Evolutionary conservation across 1,139 yeast genomes (phyloP), one percentile per base, ranked within the genome.

Genomic region (Pichia sp.): DNA sequence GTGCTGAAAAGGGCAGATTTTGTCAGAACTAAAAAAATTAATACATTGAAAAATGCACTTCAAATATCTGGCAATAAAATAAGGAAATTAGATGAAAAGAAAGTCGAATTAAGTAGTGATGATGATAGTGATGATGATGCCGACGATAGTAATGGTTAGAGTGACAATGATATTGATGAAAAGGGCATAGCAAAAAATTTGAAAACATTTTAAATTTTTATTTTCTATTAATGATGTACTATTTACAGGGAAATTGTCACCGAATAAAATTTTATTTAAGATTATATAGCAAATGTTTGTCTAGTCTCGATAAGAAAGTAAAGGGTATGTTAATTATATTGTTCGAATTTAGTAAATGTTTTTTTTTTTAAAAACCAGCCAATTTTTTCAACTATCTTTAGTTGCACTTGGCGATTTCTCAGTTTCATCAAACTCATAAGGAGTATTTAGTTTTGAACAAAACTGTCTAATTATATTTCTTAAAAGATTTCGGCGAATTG

Each of bases 401-500:
- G 29, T 8, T 11, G 11, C 32, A 37, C 44, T 37, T 18, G 39
- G 31, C 29, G n/a, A 27, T 35, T 42, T 29, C 4, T 37, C 50
- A 25, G 18, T 41, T 34, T 49, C 50, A 38, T 45, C 46, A 9
- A 33, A 7, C 11, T 44, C 48, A 30, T 31, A 10, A 6, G 48
- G 36, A 4, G 49, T 43, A 2, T 40, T 38, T 34, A 42, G 7
- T 11, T 29, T 11, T 1, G 76, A 73, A 43, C 78, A 69, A 56
- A 74, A 74, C 54, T 76, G 76, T 34, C 60, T 60, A 30, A 78
- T 71, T 29, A 78, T 70, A 53, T 78, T 76, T 51, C 79, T 72
- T 56, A 89, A 70, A 55, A 83, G 79, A 11, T 78, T 72, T 61
- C 96, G 74, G 64, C 86, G 76, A 31, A 90, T 83, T 0, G 98